phyloP scores from a whole-genome alignment of 2,329 filamentous ascomycete species.

The Fusarium circinatum region DNA sequence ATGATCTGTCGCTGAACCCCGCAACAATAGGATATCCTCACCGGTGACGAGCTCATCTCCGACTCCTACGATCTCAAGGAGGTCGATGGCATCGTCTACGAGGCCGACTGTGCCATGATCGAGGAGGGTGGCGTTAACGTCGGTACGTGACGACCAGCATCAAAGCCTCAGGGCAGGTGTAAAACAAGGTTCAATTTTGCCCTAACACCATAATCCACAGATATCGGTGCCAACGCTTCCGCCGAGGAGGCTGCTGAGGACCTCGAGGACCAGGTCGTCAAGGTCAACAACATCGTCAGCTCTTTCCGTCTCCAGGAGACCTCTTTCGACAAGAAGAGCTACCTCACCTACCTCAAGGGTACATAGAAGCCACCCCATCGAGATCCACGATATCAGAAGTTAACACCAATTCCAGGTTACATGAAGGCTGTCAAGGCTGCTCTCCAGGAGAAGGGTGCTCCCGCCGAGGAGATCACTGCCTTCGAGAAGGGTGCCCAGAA shows the following conservation, averaged over 20 bases:
- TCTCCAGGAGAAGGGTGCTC: slow-evolving; percentile 70
- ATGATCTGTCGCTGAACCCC: slow-evolving; percentile 44
- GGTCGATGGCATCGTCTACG: slow-evolving; percentile 83
- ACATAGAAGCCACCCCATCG: slow-evolving; percentile 43
- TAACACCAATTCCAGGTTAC: slow-evolving; percentile 68
- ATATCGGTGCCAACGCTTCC: slow-evolving; percentile 95
- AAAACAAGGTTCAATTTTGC: neutral
- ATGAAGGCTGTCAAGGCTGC: slow-evolving; percentile 86
- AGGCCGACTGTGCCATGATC: slow-evolving; percentile 93
- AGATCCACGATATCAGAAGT: neutral
- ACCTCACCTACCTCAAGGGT: slow-evolving; percentile 88
- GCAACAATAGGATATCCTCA: slow-evolving; percentile 79
- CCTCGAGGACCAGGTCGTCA: slow-evolving; percentile 73
- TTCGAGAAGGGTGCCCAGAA: slow-evolving; percentile 81
- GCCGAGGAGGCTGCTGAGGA: slow-evolving; percentile 87
- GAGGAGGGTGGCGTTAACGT: slow-evolving; percentile 78
- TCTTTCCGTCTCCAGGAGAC: slow-evolving; percentile 89
- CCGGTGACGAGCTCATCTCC: slow-evolving; percentile 94
- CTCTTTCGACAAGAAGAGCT: slow-evolving; percentile 87
- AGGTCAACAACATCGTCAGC: slow-evolving; percentile 93
- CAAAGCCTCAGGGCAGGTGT: neutral
- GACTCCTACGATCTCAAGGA: slow-evolving; percentile 90
- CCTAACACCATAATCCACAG: slow-evolving; percentile 53
- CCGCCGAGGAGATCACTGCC: slow-evolving; percentile 73
- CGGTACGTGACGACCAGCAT: slow-evolving; percentile 62